Conservation (phyloP, 1,284 basidiomycete genomes). For the Malassezia arunalokei region DNA sequence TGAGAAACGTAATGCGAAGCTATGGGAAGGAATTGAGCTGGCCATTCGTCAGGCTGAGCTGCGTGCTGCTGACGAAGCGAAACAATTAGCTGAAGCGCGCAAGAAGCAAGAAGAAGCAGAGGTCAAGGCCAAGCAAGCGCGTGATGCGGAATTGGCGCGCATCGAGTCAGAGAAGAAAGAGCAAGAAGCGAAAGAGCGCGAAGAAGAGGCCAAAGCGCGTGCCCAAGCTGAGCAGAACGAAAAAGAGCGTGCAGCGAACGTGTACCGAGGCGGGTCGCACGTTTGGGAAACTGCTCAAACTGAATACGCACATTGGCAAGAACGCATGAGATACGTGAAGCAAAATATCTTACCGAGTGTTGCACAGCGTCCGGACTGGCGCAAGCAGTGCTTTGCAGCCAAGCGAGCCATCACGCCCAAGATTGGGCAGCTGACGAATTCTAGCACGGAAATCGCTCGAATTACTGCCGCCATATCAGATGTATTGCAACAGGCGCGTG, state of each 20-base stretch:
- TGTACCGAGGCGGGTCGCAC: slow-evolving; percentile 22
- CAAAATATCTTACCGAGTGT: slow-evolving; percentile 60
- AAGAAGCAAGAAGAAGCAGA: slow-evolving; percentile 33
- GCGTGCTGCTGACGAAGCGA: slow-evolving; percentile 26
- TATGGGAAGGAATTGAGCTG: slow-evolving; percentile 40
- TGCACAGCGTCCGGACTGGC: slow-evolving; percentile 55
- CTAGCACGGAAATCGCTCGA: slow-evolving; percentile 57
- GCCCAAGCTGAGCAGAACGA: slow-evolving; percentile 24
- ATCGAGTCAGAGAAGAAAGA: slow-evolving; percentile 32
- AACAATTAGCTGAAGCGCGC: slow-evolving; percentile 24
- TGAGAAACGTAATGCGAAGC: slow-evolving; percentile 29
- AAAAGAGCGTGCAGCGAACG: slow-evolving; percentile 2
- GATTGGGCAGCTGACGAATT: slow-evolving; percentile 81
- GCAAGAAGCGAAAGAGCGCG: slow-evolving; percentile 5
- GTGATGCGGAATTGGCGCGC: slow-evolving; percentile 28
- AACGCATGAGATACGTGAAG: slow-evolving; percentile 57
- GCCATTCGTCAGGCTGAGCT: slow-evolving; percentile 35
- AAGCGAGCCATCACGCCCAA: slow-evolving; percentile 79
- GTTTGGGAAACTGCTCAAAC: slow-evolving; percentile 18
- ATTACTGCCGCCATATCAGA: slow-evolving; percentile 58
- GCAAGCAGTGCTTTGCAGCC: slow-evolving; percentile 50
- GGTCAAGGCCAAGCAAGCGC: slow-evolving; percentile 20
- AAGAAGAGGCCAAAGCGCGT: slow-evolving; percentile 12
- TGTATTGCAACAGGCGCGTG: slow-evolving; percentile 48
- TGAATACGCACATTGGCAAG: slow-evolving; percentile 25